phyloP scores from a whole-genome alignment of 352 stramenopile species.

The Phytopythium kandeliae region DNA sequence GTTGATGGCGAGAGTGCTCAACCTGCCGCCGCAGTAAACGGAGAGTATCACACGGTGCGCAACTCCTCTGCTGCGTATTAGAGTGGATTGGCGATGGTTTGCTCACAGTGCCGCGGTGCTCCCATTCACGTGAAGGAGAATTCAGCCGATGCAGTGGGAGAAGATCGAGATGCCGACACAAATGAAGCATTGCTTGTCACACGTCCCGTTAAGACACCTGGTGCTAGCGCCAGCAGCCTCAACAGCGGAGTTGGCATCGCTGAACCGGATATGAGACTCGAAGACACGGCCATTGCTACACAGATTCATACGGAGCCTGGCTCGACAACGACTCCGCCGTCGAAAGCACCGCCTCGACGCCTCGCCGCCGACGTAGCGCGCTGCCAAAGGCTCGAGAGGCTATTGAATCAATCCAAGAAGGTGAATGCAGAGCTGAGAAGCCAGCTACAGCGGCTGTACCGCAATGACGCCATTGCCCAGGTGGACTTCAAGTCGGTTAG shows the following conservation, averaged over 20 bases:
- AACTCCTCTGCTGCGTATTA: no score
- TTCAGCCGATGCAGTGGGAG: neutral
- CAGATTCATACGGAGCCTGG: neutral
- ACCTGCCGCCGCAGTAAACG: no score
- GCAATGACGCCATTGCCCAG: conserved; percentile 42
- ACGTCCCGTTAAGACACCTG: no score
- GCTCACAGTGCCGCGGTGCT: no score
- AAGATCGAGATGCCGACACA: no score
- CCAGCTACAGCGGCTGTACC: conserved; percentile 45
- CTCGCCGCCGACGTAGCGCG: neutral
- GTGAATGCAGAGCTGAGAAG: conserved; percentile 33
- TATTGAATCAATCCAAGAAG: conserved; percentile 40
- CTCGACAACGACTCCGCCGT: neutral
- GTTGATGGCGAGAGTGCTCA: no score
- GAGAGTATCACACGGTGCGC: no score
- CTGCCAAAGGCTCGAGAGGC: conserved; percentile 19
- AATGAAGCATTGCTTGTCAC: no score
- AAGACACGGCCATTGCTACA: neutral
- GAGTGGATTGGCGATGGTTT: no score
- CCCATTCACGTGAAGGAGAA: neutral
- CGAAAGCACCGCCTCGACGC: neutral
- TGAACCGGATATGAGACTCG: neutral
- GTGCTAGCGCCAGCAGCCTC: neutral
- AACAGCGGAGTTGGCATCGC: neutral
- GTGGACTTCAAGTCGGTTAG: conserved; percentile 9